phyloP scores from a whole-genome alignment of 1,284 basidiomycete species.

The Phylloporus sp. region DNA sequence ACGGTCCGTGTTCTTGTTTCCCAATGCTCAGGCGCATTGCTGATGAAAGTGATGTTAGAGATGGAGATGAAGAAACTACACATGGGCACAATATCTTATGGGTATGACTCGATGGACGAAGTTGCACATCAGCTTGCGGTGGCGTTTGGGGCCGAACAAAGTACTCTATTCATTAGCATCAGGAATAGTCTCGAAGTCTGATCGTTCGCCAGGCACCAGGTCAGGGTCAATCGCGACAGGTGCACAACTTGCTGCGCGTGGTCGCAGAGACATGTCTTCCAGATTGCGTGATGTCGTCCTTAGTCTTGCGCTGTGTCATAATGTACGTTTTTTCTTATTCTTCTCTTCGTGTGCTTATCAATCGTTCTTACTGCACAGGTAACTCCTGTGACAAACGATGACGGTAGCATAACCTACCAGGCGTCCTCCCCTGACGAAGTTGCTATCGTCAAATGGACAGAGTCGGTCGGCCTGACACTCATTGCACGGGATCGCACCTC shows the following conservation, averaged over 20 bases:
- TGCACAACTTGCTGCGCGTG: conserved; percentile 78
- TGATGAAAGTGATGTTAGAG: conserved; percentile 52
- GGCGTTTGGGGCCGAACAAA: conserved; percentile 71
- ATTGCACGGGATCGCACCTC: conserved; percentile 86
- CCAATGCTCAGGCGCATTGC: background rate
- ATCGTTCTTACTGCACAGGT: conserved; percentile 74
- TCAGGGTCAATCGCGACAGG: conserved; percentile 68
- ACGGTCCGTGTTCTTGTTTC: conserved; percentile 60
- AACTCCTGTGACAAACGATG: conserved; percentile 94
- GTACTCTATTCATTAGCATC: conserved; percentile 9
- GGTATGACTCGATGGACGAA: conserved; percentile 97
- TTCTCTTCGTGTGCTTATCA: background rate
- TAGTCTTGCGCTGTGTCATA: conserved; percentile 95
- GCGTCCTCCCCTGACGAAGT: conserved; percentile 99
- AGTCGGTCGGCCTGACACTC: conserved; percentile 90
- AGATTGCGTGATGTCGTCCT: conserved; percentile 94
- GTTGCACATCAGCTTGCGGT: conserved; percentile 86
- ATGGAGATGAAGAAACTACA: conserved; percentile 99
- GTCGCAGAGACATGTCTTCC: conserved; percentile 93
- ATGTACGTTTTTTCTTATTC: conserved; percentile 59
- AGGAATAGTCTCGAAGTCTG: background rate
- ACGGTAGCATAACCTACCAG: conserved; percentile 94
- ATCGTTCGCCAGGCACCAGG: conserved; percentile 44
- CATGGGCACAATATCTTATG: conserved; percentile 98
- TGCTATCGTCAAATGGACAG: conserved; percentile 98